Conservation (phyloP, 129 eudicot genomes). For the Flaveria ramosissima region DNA sequence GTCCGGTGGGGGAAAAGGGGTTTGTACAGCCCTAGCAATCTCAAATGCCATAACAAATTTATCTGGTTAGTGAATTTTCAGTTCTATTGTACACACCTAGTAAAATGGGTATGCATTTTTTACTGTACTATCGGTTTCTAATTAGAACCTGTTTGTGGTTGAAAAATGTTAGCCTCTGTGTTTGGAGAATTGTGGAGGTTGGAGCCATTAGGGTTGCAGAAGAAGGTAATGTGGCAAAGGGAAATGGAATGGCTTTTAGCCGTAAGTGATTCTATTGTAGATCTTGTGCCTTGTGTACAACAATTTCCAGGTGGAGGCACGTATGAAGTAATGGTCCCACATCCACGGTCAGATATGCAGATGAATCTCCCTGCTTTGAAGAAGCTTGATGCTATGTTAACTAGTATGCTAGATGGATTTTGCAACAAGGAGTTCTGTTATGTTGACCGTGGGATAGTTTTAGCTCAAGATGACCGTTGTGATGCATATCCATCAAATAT, state of each 20-base stretch:
- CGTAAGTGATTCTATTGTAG: constrained; percentile 85
- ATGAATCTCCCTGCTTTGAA: constrained; percentile 88
- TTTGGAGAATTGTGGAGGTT: constrained; percentile 95
- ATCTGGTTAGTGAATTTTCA: constrained; percentile 51
- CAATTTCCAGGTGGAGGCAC: constrained; percentile 82
- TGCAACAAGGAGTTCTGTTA: constrained; percentile 72
- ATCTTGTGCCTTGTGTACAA: constrained; percentile 80
- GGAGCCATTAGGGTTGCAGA: constrained; percentile 85
- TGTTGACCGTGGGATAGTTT: constrained; percentile 67
- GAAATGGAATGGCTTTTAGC: constrained; percentile 93
- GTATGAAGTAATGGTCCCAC: constrained; percentile 85
- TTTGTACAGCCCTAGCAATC: constrained; percentile 86
- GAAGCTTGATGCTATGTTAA: constrained; percentile 86
- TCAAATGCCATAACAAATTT: constrained; percentile 95
- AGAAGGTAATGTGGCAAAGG: constrained; percentile 90
- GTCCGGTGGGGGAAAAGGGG: constrained; percentile 99
- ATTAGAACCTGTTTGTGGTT: constrained; percentile 17
- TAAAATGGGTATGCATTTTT: too few species aligned
- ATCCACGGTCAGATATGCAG: constrained; percentile 77
- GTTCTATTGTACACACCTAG: background rate
- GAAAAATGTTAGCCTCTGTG: constrained; percentile 58
- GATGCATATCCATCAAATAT: constrained; percentile 45
- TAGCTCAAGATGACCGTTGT: constrained; percentile 51
- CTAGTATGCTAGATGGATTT: constrained; percentile 78
- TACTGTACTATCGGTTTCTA: background rate